Evolutionary conservation across 2,329 filamentous ascomycete genomes (phyloP).

Genomic region (Microcyclosporella mali): DNA sequence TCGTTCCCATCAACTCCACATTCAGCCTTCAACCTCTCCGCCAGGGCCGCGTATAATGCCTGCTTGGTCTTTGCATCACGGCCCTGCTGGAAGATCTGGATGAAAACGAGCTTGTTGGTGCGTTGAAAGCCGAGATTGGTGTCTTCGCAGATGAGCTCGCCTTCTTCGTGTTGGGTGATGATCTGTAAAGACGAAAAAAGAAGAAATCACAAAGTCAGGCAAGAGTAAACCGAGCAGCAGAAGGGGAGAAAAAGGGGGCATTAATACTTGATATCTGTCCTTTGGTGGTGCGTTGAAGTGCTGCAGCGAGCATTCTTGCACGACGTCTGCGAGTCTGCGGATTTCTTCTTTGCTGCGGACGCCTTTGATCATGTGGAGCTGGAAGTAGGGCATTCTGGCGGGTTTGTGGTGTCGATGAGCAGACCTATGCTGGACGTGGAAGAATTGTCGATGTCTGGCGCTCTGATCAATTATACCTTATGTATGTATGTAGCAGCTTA

Average conservation of each 20-base stretch:
- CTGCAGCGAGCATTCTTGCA: constrained; percentile 26
- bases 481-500: too few relatives aligned
- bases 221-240: not conserved
- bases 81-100: constrained; percentile 32
- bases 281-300: constrained; percentile 26
- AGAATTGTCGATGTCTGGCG: too few relatives aligned
- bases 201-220: not conserved
- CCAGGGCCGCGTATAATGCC: constrained; percentile 20
- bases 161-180: constrained; percentile 31
- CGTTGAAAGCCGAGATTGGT: constrained; percentile 25
- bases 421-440: too few relatives aligned
- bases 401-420: too few relatives aligned
- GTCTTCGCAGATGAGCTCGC: constrained; percentile 31
- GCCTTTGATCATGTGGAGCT: constrained; percentile 27
- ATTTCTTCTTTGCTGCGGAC: constrained; percentile 24
- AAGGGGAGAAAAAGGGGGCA: too few relatives aligned
- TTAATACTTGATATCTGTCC: constrained; percentile 30
- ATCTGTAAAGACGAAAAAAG: constrained; percentile 14
- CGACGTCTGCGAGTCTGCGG: constrained; percentile 25
- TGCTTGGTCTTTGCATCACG: constrained; percentile 26
- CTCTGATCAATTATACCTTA: too few relatives aligned
- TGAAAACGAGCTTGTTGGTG: constrained; percentile 27
- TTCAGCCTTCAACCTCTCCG: constrained; percentile 20
- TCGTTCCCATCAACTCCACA: constrained; percentile 23
- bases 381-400: constrained; percentile 28